Evolutionary conservation across 2,329 filamentous ascomycete genomes (phyloP), one percentile per base, ranked within the genome.

Genomic region (Monilinia polystroma): DNA sequence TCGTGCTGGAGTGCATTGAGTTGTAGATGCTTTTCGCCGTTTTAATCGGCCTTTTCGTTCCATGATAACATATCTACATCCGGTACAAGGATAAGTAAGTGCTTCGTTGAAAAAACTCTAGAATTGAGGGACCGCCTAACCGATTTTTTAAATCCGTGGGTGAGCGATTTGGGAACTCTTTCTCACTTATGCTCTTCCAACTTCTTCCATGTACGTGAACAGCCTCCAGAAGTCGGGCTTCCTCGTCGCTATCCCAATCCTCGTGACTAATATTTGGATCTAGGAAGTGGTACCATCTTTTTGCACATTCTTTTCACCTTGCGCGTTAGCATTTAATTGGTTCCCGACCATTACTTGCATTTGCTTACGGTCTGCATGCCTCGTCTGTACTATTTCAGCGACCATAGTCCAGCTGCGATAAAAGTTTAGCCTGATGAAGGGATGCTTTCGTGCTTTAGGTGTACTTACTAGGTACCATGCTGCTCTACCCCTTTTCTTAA

Each of bases 131-230:
- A n/a, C 14, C n/a, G 23, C 32, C 58, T 62, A 51, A 62, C 58
- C 58, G 32, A 45, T 62, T 62, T n/a, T 62, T 62, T 62, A 62
- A 51, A 26, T 62, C 58, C n/a, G 58, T 62, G 51, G 45, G 58
- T 20, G 58, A 62, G 45, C 58, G 58, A 18, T 62, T 62, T 62
- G 58, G 58, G 8, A 62, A 62, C 45, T 51, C 45, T n/a, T 62
- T 62, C 45, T 62, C 58, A 62, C 58, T 52, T 62, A 62, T 62
- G 58, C 58, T 62, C 45, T 51, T 62, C 58, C 58, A 62, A 62
- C 58, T 62, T n/a, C 58, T 62, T 62, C 58, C 58, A 16, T 62
- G 58, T 12, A 62, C 45, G 35, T 26, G 14, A n/a, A 62, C 58
- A 62, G 58, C 58, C 32, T 62, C 58, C 26, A 62, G 38, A 23